phyloP scores from a whole-genome alignment of 208 protist species.

The Zelonia costaricensis region DNA sequence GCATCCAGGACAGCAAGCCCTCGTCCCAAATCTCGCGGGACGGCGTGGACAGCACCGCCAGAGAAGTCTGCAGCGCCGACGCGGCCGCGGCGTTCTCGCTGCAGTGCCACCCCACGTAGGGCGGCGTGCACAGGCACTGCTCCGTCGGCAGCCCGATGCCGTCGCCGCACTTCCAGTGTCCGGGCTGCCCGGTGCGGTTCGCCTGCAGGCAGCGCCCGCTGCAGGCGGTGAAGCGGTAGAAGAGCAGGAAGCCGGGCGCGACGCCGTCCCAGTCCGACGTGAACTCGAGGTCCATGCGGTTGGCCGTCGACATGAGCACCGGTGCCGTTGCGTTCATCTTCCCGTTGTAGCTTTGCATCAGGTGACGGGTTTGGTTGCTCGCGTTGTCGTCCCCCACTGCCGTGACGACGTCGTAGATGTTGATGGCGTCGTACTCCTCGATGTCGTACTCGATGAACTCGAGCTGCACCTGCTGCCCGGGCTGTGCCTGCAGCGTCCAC shows the following conservation, averaged over 20 bases:
- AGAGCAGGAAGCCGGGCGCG: slow-evolving; percentile 51
- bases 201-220: slow-evolving; percentile 1
- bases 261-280: slow-evolving; percentile 49
- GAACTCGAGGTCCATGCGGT: slow-evolving; percentile 50
- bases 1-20: slow-evolving; percentile 21
- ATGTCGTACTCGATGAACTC: slow-evolving; percentile 51
- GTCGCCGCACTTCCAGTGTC: slow-evolving; percentile 28
- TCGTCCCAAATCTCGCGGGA: background rate
- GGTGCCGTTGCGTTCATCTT: background rate
- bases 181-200: slow-evolving; percentile 18
- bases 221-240: slow-evolving; percentile 53
- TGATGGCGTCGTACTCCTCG: slow-evolving; percentile 41
- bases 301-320: slow-evolving; percentile 26
- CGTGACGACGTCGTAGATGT: slow-evolving; percentile 45
- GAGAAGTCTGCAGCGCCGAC: background rate
- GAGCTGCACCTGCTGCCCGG: slow-evolving; percentile 33
- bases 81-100: slow-evolving; percentile 5
- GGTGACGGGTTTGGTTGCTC: background rate
- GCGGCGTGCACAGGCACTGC: slow-evolving; percentile 41
- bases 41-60: slow-evolving; percentile 4
- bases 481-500: slow-evolving; percentile 52
- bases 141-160: slow-evolving; percentile 29
- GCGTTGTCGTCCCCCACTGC: background rate
- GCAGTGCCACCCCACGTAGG: slow-evolving; percentile 46
- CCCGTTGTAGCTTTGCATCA: background rate